phyloP scores from a whole-genome alignment of 2,329 filamentous ascomycete genomes.

The Trichoderma citrinoviride region DNA sequence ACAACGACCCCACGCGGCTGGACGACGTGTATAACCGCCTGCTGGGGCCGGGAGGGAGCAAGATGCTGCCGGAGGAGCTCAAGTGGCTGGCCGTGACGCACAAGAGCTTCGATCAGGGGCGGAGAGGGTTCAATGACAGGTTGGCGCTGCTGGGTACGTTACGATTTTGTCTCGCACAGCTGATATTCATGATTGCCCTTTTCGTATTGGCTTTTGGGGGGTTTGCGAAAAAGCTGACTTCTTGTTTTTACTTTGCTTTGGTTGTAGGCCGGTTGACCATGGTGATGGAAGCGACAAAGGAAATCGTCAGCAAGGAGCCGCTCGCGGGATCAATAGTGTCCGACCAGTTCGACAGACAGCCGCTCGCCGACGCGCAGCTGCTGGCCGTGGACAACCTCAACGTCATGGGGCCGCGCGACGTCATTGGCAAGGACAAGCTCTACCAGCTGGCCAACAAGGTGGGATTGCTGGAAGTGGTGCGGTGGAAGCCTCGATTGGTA shows the following conservation, averaged over 20 bases:
- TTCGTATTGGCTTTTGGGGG: not conserved
- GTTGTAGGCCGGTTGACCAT: constrained; percentile 37
- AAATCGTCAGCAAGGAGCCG: constrained; percentile 37
- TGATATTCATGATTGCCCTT: too few species aligned
- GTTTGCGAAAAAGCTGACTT: constrained; percentile 20
- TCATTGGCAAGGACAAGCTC: constrained; percentile 65
- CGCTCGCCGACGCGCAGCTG: constrained; percentile 69
- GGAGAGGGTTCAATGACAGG: constrained; percentile 90
- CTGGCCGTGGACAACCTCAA: constrained; percentile 72
- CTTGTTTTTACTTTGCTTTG: not conserved
- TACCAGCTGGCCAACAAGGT: constrained; percentile 65
- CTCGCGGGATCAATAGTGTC: constrained; percentile 27
- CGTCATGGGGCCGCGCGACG: constrained; percentile 54
- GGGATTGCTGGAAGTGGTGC: constrained; percentile 69
- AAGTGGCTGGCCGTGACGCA: constrained; percentile 98
- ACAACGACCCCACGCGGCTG: constrained; percentile 69
- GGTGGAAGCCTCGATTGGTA: constrained; percentile 88
- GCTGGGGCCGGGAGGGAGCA: constrained; percentile 69
- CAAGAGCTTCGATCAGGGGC: constrained; percentile 95
- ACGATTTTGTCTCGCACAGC: not conserved
- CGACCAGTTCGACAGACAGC: constrained; percentile 56
- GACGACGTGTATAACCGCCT: constrained; percentile 76
- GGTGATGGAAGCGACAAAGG: constrained; percentile 41
- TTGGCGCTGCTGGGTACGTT: constrained; percentile 79
- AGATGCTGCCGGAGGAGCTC: constrained; percentile 79